Evolutionary conservation across 2,329 filamentous ascomycete species (phyloP).

Genomic region (Pseudocercospora pini-densiflorae): DNA sequence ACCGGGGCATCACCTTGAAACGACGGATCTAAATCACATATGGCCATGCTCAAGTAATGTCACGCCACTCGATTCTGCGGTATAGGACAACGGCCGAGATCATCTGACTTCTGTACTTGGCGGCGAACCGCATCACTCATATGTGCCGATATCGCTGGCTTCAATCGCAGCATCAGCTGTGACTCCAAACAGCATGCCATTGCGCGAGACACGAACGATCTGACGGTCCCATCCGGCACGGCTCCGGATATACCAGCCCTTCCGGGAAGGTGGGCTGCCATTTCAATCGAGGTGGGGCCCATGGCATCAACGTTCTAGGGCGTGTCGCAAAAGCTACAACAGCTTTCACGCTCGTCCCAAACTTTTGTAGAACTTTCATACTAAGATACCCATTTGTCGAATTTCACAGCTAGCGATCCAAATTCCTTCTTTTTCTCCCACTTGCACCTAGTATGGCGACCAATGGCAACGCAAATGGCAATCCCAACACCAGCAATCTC

Average conservation of each 20-base stretch:
- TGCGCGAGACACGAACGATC: not conserved
- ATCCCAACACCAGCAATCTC: slow-evolving; percentile 26
- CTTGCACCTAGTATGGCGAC: slow-evolving; percentile 15
- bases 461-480: slow-evolving; percentile 20
- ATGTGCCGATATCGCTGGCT: not conserved
- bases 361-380: not conserved
- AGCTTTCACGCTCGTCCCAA: not conserved
- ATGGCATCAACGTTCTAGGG: not conserved
- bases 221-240: not conserved
- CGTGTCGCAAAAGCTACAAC: not conserved
- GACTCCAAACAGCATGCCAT: not conserved
- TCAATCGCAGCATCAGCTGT: no score
- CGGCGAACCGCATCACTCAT: not conserved
- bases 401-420: not conserved
- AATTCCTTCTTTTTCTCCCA: not conserved
- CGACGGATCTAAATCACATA: slow-evolving; percentile 37
- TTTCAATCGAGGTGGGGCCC: not conserved
- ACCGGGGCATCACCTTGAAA: slow-evolving; percentile 49
- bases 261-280: not conserved
- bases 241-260: not conserved
- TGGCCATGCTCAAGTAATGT: not conserved
- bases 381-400: slow-evolving; percentile 13
- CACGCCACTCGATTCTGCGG: no score
- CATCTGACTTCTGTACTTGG: not conserved
- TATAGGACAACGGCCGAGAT: no score